Evolutionary conservation across 2,329 filamentous ascomycete genomes (phyloP).

Genomic region (Aspergillus sp.): DNA sequence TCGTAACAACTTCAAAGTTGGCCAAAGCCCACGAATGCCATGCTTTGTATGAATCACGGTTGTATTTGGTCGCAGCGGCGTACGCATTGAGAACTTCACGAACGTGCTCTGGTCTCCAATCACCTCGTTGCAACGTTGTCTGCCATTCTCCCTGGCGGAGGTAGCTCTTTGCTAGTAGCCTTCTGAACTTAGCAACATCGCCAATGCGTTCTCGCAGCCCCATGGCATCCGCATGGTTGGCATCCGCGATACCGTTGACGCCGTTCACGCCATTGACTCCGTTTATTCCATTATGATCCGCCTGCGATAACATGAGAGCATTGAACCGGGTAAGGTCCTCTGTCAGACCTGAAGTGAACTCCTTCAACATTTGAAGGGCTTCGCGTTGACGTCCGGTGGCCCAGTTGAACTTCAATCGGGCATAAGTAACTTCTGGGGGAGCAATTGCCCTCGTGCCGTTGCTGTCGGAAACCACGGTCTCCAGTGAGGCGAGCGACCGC

Average conservation of each 20-base stretch:
- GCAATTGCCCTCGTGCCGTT: constrained; percentile 44
- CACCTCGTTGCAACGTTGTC: constrained; percentile 77
- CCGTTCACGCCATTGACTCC: constrained; percentile 55
- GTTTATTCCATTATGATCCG: constrained; percentile 47
- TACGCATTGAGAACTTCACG: constrained; percentile 91
- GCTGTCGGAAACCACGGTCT: constrained; percentile 63
- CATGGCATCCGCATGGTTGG: constrained; percentile 42
- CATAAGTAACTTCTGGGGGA: constrained; percentile 83
- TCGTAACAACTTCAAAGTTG: constrained; percentile 97
- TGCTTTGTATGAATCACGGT: constrained; percentile 95
- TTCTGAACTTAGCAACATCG: constrained; percentile 60
- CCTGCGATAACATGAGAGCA: constrained; percentile 38
- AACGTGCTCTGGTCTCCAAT: constrained; percentile 85
- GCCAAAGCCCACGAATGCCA: constrained; percentile 99
- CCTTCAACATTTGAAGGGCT: constrained; percentile 61
- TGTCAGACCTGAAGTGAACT: constrained; percentile 62
- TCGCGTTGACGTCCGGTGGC: constrained; percentile 70
- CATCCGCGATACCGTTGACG: constrained; percentile 50
- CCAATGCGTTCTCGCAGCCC: constrained; percentile 44
- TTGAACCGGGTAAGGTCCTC: constrained; percentile 58
- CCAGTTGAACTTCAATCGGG: constrained; percentile 98
- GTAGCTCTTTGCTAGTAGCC: constrained; percentile 90
- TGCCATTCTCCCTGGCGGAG: constrained; percentile 97
- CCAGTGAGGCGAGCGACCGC: constrained; percentile 89
- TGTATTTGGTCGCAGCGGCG: constrained; percentile 87